phyloP scores from a whole-genome alignment of 768 basidiomycete species.

The Suillus subluteus region DNA sequence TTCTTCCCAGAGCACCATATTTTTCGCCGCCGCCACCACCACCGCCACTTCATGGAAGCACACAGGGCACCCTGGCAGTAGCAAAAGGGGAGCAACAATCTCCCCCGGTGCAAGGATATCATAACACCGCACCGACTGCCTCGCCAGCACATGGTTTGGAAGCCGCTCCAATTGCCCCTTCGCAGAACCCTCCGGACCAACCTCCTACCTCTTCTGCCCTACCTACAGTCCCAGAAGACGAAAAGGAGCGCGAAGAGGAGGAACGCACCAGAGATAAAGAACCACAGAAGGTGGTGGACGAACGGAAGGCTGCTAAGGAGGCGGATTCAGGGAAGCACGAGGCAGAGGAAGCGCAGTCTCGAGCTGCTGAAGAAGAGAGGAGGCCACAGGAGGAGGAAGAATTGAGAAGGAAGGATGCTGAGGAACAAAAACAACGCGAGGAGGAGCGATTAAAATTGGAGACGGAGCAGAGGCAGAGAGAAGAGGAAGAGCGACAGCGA shows the following conservation, averaged over 20 bases:
- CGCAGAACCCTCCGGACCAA: constrained; percentile 8
- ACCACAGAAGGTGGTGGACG: constrained; percentile 32
- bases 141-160: constrained; percentile 12
- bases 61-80: background rate
- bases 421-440: constrained; percentile 22
- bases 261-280: constrained; percentile 29
- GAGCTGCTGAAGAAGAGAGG: constrained; percentile 26
- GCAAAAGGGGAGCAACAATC: background rate
- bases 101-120: background rate
- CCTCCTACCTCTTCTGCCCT: constrained; percentile 18
- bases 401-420: constrained; percentile 25
- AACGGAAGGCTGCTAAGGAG: constrained; percentile 19
- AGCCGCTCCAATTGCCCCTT: constrained; percentile 11
- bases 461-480: constrained; percentile 18
- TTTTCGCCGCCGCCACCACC: constrained; percentile 24
- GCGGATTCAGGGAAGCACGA: constrained; percentile 18
- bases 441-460: constrained; percentile 22
- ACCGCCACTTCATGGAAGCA: constrained; percentile 13
- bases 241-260: constrained; percentile 49
- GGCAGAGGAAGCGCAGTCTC: constrained; percentile 17
- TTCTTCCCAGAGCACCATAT: background rate
- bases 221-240: constrained; percentile 33
- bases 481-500: constrained; percentile 33
- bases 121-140: background rate
- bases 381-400: constrained; percentile 32